phyloP scores from a whole-genome alignment of 2,329 filamentous ascomycete genomes.

The Bimuria novae-zelandiae region DNA sequence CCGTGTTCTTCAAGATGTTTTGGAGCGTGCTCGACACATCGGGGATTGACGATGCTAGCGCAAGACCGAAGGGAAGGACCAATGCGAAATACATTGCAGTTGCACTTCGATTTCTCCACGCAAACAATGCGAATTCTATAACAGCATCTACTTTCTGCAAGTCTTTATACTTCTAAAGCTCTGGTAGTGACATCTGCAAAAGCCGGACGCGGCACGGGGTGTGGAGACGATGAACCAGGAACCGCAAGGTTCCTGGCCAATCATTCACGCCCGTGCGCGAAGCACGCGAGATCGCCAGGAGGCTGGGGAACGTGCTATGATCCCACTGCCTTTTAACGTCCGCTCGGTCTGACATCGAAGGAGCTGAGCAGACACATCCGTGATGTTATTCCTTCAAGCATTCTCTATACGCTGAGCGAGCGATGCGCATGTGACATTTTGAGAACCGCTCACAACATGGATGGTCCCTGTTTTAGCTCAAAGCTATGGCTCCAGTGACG shows the following conservation, averaged over 20 bases:
- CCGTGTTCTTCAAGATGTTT: constrained; percentile 60
- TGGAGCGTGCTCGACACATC: constrained; percentile 56
- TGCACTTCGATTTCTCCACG: neutral
- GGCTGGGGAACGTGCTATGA: no score
- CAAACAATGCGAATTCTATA: neutral
- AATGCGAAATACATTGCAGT: constrained; percentile 25
- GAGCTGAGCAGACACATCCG: no score
- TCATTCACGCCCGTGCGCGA: constrained; percentile 12
- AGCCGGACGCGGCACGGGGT: neutral
- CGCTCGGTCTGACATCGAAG: no score
- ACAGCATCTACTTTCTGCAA: neutral
- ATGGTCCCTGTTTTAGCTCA: no score
- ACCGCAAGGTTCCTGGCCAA: constrained; percentile 12
- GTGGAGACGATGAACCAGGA: constrained; percentile 5
- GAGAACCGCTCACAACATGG: no score
- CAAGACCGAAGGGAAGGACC: constrained; percentile 20
- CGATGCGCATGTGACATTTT: no score
- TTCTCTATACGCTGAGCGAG: no score
- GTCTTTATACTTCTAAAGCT: constrained; percentile 1
- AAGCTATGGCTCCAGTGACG: neutral
- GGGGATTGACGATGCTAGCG: constrained; percentile 39
- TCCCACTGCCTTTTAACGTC: neutral
- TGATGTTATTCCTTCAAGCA: no score
- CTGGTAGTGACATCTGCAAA: neutral
- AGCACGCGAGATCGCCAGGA: neutral